These are phyloP conservation scores for Lipomyces spencermartinsiae DNA, from an alignment of 805 yeast genomes.

Conservation along the genomic window DNA sequence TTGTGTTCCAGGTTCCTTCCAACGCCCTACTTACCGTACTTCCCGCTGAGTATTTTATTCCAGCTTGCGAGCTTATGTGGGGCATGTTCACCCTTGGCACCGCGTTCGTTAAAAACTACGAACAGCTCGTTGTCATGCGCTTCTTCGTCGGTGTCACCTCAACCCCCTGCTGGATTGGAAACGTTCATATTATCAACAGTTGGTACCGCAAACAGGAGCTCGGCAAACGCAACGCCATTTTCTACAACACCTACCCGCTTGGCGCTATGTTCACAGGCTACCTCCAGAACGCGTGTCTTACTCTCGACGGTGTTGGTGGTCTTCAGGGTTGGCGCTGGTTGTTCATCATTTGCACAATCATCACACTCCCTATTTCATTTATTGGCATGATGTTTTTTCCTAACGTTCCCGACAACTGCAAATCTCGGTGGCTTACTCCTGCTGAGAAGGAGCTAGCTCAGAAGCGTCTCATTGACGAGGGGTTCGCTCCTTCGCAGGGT, in stretches of 20 bases:
- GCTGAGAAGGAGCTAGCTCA: constrained; percentile 40
- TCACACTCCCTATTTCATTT: constrained; percentile 45
- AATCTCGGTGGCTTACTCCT: constrained; percentile 37
- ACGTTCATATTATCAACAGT: constrained; percentile 52
- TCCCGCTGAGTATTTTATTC: constrained; percentile 52
- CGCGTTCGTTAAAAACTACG: constrained; percentile 54
- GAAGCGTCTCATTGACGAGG: constrained; percentile 32
- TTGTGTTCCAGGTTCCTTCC: constrained; percentile 46
- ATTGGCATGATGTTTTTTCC: constrained; percentile 54
- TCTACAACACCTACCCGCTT: constrained; percentile 50
- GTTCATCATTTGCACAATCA: constrained; percentile 58
- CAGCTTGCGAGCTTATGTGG: constrained; percentile 69
- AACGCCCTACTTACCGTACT: constrained; percentile 44
- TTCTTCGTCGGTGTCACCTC: constrained; percentile 75
- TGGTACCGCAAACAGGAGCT: constrained; percentile 65
- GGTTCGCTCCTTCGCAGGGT: constrained; percentile 25
- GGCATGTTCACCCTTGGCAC: constrained; percentile 66
- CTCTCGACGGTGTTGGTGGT: constrained; percentile 52
- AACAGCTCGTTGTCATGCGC: constrained; percentile 62
- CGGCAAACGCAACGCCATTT: constrained; percentile 52
- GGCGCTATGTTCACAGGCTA: constrained; percentile 57
- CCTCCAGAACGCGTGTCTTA: constrained; percentile 61
- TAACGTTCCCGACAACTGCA: constrained; percentile 53
- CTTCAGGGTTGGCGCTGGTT: constrained; percentile 72
- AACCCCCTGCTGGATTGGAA: constrained; percentile 66